Evolutionary conservation across 176 grass and related monocot genomes (phyloP).

Genomic region (Puya raimondii): DNA sequence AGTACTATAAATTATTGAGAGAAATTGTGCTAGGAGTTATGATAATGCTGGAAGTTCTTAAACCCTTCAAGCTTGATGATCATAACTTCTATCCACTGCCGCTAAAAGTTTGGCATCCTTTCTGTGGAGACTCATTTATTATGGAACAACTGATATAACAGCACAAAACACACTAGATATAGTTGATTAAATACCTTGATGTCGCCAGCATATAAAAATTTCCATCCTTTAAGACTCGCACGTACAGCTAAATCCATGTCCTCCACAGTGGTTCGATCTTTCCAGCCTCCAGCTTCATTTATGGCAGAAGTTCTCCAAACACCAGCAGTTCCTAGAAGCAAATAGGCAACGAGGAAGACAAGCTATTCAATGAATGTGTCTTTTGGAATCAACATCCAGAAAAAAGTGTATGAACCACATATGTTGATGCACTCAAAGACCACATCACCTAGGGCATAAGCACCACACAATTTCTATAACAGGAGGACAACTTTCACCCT

Average conservation of each 20-base stretch:
- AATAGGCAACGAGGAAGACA: neutral
- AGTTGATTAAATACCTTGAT: conserved; percentile 42
- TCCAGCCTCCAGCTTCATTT: conserved; percentile 83
- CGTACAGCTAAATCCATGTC: conserved; percentile 99
- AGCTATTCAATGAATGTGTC: neutral
- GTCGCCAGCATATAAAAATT: conserved; percentile 82
- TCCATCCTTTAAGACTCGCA: conserved; percentile 77
- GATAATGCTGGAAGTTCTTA: too few relatives aligned
- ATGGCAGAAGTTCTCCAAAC: conserved; percentile 88
- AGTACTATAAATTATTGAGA: too few relatives aligned
- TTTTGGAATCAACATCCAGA: neutral
- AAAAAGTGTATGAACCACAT: neutral
- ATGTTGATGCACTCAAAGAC: neutral
- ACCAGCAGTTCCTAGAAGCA: conserved; percentile 77
- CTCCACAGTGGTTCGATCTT: conserved; percentile 93
- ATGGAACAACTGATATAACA: neutral
- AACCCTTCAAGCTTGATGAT: too few relatives aligned
- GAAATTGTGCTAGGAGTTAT: too few relatives aligned
- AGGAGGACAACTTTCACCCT: too few relatives aligned
- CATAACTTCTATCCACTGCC: too few relatives aligned
- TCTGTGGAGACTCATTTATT: neutral
- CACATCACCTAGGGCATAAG: too few relatives aligned
- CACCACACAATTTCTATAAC: too few relatives aligned
- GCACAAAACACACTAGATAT: neutral
- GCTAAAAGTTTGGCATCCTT: too few relatives aligned